Percentiles rank a stretch among this genome's conserved stretches.
phyloP scores from a whole-genome alignment of 2,329 filamentous ascomycete genomes.

The Microsporum ferrugineum region DNA sequence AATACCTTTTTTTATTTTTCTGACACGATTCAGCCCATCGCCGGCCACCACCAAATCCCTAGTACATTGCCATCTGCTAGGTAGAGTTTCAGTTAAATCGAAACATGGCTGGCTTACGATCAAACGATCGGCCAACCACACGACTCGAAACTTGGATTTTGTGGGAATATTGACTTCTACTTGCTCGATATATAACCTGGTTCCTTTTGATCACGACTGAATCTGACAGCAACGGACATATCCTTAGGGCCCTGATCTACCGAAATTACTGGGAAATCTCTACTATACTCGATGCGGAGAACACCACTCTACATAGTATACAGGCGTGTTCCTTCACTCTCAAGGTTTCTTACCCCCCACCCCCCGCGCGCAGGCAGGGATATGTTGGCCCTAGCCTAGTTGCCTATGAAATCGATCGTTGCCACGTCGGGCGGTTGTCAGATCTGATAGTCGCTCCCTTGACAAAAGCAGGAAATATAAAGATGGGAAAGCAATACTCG shows the following conservation, averaged over 20 bases:
- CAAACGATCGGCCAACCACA: constrained; percentile 1
- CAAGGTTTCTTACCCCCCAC: background rate
- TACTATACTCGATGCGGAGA: background rate
- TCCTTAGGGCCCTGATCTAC: constrained; percentile 1
- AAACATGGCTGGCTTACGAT: constrained; percentile 3
- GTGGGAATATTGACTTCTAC: background rate
- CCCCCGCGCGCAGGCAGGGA: background rate
- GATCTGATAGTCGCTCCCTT: background rate
- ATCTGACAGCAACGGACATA: constrained; percentile 3
- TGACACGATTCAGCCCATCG: background rate
- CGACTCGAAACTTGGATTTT: background rate
- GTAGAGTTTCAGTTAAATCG: background rate
- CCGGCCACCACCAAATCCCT: background rate
- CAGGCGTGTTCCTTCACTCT: background rate
- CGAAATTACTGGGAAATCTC: background rate
- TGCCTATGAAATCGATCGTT: constrained; percentile 1
- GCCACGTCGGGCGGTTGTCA: background rate
- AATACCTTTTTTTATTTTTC: background rate
- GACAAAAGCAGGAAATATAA: background rate
- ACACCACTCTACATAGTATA: background rate
- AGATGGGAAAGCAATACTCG: background rate
- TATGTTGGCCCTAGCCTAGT: constrained; percentile 1
- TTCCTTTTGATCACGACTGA: constrained; percentile 1
- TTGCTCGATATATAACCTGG: background rate
- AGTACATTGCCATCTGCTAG: background rate